These are phyloP conservation scores for Phytophthora chlamydospora DNA, from an alignment of 352 stramenopile genomes.

Conservation along the genomic window DNA sequence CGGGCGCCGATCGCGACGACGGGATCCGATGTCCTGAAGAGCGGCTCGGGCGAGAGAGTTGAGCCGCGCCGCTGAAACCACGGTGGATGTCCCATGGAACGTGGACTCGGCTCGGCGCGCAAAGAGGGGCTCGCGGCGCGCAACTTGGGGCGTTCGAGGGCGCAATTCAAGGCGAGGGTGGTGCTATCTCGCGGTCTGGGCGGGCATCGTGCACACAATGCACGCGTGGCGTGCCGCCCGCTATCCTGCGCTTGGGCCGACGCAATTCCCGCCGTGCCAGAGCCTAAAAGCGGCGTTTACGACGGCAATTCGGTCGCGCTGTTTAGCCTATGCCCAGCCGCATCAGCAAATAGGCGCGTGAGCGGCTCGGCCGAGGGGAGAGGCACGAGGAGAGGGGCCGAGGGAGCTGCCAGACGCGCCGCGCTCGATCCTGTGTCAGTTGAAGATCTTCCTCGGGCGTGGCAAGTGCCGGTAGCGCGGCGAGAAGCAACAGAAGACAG, in stretches of 20 bases:
- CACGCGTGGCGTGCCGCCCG: neutral
- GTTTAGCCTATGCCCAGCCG: slow-evolving; percentile 31
- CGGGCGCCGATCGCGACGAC: slow-evolving; percentile 18
- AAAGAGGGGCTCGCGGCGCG: slow-evolving; percentile 14
- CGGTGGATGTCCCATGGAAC: slow-evolving; percentile 42
- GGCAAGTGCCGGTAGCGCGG: slow-evolving; percentile 24
- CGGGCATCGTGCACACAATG: neutral
- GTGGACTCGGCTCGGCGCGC: slow-evolving; percentile 13
- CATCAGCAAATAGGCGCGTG: slow-evolving; percentile 25
- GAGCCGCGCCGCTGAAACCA: slow-evolving; percentile 28
- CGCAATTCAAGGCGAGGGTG: neutral
- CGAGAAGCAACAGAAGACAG: slow-evolving; percentile 1
- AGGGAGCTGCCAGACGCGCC: slow-evolving; percentile 23
- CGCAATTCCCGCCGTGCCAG: slow-evolving; percentile 7
- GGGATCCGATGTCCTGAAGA: slow-evolving; percentile 9
- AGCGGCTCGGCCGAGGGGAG: slow-evolving; percentile 22
- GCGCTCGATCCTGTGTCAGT: slow-evolving; percentile 45
- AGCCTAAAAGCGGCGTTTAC: slow-evolving; percentile 13
- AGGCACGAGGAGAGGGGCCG: slow-evolving; percentile 24
- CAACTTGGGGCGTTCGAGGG: slow-evolving; percentile 1
- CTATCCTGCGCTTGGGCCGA: slow-evolving; percentile 1
- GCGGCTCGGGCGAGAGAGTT: slow-evolving; percentile 30
- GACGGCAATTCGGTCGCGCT: slow-evolving; percentile 4
- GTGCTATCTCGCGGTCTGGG: slow-evolving; percentile 11
- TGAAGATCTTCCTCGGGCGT: slow-evolving; percentile 59